Base-by-base conservation (phyloP, 2,329 filamentous ascomycete genomes). In the Microsporum canis region DNA sequence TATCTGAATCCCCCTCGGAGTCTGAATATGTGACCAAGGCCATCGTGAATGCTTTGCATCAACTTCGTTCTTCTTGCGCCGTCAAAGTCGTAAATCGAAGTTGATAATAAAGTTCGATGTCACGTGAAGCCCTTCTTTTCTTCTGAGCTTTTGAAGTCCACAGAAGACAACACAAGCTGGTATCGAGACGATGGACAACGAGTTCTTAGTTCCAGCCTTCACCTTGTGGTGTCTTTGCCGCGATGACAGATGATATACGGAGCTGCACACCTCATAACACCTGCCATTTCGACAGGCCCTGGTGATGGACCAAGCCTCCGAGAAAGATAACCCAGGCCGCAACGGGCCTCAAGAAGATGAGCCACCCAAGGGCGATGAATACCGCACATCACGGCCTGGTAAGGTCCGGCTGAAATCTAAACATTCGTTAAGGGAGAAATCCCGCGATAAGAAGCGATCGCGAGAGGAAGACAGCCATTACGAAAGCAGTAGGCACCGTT, bases 21-120 rank as follows among this genome's bases (percentile, higher is more conserved):
- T 91, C 89, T 3, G 89, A 91, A 69, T 95, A 95, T 64, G 87
- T 85, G 66, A 94, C 89, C 34, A 95, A 79, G 12, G 82, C 86
- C 88, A 94, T 94, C 3, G 31, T 47, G 45, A 27, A 41, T 31
- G 27, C 10, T 53, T 14, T 31, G 10, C 10, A 14, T 29, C 14
- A 4, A 3, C 5, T 53, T 34, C 27, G 49, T 33, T n/a, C 3
- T 4, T 31, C 27, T 5, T 53, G 7, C n/a, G 49, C 10, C 5
- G 31, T 53, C 27, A 6, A 6, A 31, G 49, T 29, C 14, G 29
- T 1, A 33, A n/a, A 10, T 29, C n/a, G 45, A 10, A 23, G 45
- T 7, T 29, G 45, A 49, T 41, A 49, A n/a, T n/a, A 5, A 49
- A 49, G 2, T 36, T 10, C 34, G 5, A 12, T 47, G 29, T 53